Percentiles rank a stretch among this genome's conserved stretches.
phyloP scores from a whole-genome alignment of 2,329 filamentous ascomycete genomes.

The Aphanocladium album region DNA sequence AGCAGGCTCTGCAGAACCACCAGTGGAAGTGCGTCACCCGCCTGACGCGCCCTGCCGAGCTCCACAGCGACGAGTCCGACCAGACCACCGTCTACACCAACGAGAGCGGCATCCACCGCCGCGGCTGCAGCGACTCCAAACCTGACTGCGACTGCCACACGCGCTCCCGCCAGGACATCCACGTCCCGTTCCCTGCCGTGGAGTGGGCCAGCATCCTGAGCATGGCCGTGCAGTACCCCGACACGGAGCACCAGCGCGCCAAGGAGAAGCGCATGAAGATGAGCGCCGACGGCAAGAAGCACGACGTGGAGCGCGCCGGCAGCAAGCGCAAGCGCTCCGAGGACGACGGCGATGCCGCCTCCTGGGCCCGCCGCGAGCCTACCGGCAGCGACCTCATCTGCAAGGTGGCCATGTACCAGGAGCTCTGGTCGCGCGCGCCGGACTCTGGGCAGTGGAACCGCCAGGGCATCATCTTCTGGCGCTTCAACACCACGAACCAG shows the following conservation, averaged over 20 bases:
- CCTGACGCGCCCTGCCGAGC: slow-evolving; percentile 52
- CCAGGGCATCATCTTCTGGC: slow-evolving; percentile 59
- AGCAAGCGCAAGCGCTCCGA: slow-evolving; percentile 37
- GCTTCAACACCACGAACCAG: slow-evolving; percentile 50
- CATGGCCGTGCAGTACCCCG: slow-evolving; percentile 49
- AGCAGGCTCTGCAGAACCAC: slow-evolving; percentile 48
- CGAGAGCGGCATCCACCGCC: slow-evolving; percentile 48
- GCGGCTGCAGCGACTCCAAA: slow-evolving; percentile 45
- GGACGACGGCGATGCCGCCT: slow-evolving; percentile 35
- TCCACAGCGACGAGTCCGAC: slow-evolving; percentile 41
- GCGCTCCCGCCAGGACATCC: slow-evolving; percentile 43
- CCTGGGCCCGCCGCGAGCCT: slow-evolving; percentile 34
- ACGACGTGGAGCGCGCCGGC: slow-evolving; percentile 25
- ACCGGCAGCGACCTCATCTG: slow-evolving; percentile 53
- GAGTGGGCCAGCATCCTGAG: slow-evolving; percentile 56
- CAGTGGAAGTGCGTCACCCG: slow-evolving; percentile 57
- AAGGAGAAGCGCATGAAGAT: slow-evolving; percentile 33
- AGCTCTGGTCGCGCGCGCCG: slow-evolving; percentile 54
- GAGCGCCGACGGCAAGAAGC: slow-evolving; percentile 30
- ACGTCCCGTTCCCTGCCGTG: slow-evolving; percentile 53
- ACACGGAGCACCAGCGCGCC: slow-evolving; percentile 35
- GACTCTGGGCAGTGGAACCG: slow-evolving; percentile 47
- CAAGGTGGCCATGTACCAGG: slow-evolving; percentile 62
- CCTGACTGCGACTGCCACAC: slow-evolving; percentile 47
- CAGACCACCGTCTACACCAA: slow-evolving; percentile 41